Evolutionary conservation across 2,329 filamentous ascomycete genomes (phyloP).

Genomic region (Immersiporthe knoxdaviesiana): DNA sequence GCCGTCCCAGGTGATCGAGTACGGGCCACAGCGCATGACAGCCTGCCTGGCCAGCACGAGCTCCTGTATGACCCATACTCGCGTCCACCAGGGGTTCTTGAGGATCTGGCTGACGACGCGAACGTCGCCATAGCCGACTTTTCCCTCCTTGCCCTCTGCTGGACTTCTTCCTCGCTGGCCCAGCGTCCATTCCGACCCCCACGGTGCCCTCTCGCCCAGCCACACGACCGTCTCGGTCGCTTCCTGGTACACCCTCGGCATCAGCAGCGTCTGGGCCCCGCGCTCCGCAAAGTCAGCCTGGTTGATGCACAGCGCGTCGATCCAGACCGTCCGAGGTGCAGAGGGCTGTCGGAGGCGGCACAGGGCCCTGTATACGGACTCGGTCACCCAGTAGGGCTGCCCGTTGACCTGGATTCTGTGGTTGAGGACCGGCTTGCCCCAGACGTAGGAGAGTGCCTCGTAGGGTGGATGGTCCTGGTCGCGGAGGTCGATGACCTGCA

Average conservation of each 20-base stretch:
- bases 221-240: not conserved
- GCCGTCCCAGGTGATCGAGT: too few relatives aligned
- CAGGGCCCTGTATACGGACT: not conserved
- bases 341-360: not conserved
- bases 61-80: too few relatives aligned
- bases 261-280: not conserved
- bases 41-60: too few relatives aligned
- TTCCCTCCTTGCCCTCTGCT: too few relatives aligned
- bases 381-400: not conserved
- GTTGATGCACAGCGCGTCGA: constrained; percentile 4
- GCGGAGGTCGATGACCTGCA: not conserved
- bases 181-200: too few relatives aligned
- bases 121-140: too few relatives aligned
- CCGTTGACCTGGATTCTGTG: not conserved
- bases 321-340: not conserved
- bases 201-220: not conserved
- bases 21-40: too few relatives aligned
- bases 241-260: not conserved
- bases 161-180: too few relatives aligned
- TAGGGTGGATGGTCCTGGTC: not conserved
- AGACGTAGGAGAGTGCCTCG: constrained; percentile 5
- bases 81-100: too few relatives aligned
- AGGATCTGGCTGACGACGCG: too few relatives aligned
- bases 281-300: not conserved
- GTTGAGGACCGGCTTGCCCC: not conserved